phyloP scores from a whole-genome alignment of 2,329 filamentous ascomycete species.

The Alternaria angustiovoidea region DNA sequence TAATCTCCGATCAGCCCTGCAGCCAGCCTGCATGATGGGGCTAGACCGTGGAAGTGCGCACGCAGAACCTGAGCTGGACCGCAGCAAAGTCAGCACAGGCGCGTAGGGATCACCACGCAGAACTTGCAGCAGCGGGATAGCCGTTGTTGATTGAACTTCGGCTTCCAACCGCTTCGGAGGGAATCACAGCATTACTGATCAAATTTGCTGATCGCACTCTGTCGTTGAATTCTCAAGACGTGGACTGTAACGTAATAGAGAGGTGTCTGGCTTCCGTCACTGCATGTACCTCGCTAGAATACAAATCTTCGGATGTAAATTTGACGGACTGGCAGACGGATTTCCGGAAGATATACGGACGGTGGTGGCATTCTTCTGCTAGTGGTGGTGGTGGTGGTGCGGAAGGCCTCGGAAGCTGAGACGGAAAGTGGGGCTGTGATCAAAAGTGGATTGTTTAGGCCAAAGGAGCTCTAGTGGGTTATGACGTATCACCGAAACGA shows the following conservation, averaged over 20 bases:
- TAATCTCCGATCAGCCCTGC: background rate
- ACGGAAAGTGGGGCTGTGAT: background rate
- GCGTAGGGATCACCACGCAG: background rate
- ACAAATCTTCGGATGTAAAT: background rate
- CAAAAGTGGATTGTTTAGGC: background rate
- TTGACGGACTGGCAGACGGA: too few species aligned
- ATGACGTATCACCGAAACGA: background rate
- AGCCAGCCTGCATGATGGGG: background rate
- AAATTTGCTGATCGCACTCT: background rate
- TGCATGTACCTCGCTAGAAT: rapidly evolving
- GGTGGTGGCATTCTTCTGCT: background rate
- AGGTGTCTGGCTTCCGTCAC: too few species aligned
- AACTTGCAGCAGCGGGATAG: background rate
- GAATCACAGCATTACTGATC: background rate
- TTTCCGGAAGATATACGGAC: background rate
- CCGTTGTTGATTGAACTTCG: background rate
- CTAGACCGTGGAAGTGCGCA: background rate
- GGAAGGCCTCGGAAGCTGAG: background rate
- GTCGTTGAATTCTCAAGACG: too few species aligned
- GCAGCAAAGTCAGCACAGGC: too few species aligned
- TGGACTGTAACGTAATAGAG: background rate
- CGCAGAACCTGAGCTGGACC: background rate
- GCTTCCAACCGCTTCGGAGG: background rate
- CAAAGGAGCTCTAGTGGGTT: background rate
- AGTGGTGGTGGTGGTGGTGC: too few species aligned